A percentile compares a stretch with the other conserved stretches of the same genome.
These are phyloP conservation scores for Podospora didyma DNA, from an alignment of 495 filamentous ascomycete species.

Conservation along the genomic window DNA sequence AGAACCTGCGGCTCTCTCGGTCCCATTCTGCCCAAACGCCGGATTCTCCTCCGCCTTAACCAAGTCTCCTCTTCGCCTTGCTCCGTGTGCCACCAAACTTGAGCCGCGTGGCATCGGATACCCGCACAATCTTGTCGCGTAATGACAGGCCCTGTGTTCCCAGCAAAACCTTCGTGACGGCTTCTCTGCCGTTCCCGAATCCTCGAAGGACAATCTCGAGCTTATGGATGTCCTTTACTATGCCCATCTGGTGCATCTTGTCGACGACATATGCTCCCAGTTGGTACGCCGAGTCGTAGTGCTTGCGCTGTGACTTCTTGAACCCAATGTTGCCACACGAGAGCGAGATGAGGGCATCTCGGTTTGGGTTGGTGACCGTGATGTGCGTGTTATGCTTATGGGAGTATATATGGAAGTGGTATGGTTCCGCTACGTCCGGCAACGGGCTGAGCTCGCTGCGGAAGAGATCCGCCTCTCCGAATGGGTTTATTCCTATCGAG, in stretches of 20 bases:
- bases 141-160: conserved; percentile 76
- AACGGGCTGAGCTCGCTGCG: conserved; percentile 11
- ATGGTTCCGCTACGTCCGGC: conserved; percentile 40
- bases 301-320: conserved; percentile 68
- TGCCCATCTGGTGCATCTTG: conserved; percentile 70
- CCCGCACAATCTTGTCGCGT: conserved; percentile 64
- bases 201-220: conserved; percentile 78
- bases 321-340: conserved; percentile 83
- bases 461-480: neutral
- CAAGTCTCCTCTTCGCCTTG: conserved; percentile 73
- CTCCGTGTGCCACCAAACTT: conserved; percentile 96
- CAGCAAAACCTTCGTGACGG: conserved; percentile 80
- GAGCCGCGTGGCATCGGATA: conserved; percentile 78
- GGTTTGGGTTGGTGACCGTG: conserved; percentile 77
- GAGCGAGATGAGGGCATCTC: conserved; percentile 68
- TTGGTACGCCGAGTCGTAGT: conserved; percentile 93
- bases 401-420: conserved; percentile 82
- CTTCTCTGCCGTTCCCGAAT: conserved; percentile 81
- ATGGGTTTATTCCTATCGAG: too few relatives aligned
- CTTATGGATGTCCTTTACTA: conserved; percentile 54
- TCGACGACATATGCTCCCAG: conserved; percentile 72
- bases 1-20: neutral
- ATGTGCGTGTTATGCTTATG: conserved; percentile 92
- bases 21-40: neutral
- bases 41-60: conserved; percentile 41